These are phyloP conservation scores for Beta vulgaris DNA, from an alignment of 148 eudicot genomes.

Conservation along the genomic window DNA sequence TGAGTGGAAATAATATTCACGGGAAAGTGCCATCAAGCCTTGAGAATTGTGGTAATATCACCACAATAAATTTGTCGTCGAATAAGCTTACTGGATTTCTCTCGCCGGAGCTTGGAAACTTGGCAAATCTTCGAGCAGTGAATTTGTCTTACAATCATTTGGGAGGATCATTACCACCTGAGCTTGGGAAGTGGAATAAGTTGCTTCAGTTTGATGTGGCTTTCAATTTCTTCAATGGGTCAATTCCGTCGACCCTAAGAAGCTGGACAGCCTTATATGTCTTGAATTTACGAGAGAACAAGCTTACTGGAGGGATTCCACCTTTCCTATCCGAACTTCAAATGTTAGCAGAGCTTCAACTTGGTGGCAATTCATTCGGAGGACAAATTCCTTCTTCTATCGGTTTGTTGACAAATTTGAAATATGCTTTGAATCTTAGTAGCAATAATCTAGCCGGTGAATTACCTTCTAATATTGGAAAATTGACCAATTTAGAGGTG, in stretches of 20 bases:
- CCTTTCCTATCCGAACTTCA: constrained; percentile 41
- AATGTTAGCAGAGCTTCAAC: constrained; percentile 46
- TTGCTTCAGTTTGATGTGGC: constrained; percentile 45
- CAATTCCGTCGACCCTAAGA: constrained; percentile 47
- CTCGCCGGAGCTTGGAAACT: constrained; percentile 54
- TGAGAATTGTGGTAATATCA: constrained; percentile 38
- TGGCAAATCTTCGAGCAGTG: constrained; percentile 42
- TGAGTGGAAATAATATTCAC: constrained; percentile 49
- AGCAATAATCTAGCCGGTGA: constrained; percentile 50
- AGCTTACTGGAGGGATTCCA: constrained; percentile 54
- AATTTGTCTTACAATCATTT: constrained; percentile 60
- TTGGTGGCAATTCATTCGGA: constrained; percentile 58
- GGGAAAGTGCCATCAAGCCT: constrained; percentile 58
- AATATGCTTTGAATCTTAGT: constrained; percentile 54
- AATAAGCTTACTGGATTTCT: constrained; percentile 54
- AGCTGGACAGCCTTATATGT: constrained; percentile 40
- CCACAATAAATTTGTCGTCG: constrained; percentile 44
- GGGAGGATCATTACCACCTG: constrained; percentile 54
- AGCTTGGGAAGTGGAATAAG: constrained; percentile 44
- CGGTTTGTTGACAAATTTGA: constrained; percentile 38
- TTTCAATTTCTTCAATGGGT: constrained; percentile 54
- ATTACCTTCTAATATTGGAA: constrained; percentile 41
- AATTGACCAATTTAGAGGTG: constrained; percentile 42
- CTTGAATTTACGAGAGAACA: constrained; percentile 58
- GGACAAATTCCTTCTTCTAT: constrained; percentile 59